Conservation (phyloP, 2,329 filamentous ascomycete genomes). For the Esteya vermicola region DNA sequence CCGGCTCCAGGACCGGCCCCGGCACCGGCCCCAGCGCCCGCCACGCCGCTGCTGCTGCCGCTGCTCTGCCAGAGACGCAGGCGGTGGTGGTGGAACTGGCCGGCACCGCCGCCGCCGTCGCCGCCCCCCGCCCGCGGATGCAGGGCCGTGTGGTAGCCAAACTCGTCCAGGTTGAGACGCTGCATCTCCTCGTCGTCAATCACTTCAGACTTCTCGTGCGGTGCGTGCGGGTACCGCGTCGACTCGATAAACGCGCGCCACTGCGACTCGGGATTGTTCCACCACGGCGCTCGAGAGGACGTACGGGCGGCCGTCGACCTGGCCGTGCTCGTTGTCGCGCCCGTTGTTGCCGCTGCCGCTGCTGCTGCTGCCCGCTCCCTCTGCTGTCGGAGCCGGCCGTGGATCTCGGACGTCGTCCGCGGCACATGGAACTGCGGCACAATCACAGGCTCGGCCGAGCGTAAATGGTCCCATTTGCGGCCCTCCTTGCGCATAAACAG, state of each 20-base stretch:
- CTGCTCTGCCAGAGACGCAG: too few relatives aligned
- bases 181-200: constrained; percentile 29
- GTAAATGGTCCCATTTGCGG: constrained; percentile 42
- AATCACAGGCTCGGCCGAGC: constrained; percentile 44
- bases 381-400: background rate
- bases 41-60: too few relatives aligned
- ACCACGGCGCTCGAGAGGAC: constrained; percentile 4
- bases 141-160: constrained; percentile 22
- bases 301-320: background rate
- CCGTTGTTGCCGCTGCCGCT: background rate
- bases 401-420: background rate
- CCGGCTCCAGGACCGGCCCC: too few relatives aligned
- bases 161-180: constrained; percentile 29
- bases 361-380: background rate
- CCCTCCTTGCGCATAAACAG: constrained; percentile 32
- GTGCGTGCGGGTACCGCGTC: constrained; percentile 33
- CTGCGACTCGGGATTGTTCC: constrained; percentile 20
- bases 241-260: constrained; percentile 42
- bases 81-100: constrained; percentile 2
- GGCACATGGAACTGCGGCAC: constrained; percentile 23
- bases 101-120: constrained; percentile 27
- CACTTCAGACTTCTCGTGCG: constrained; percentile 32
- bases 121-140: constrained; percentile 6
- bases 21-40: too few relatives aligned
- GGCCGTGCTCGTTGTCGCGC: background rate